Evolutionary conservation across 257 asterid genomes (phyloP).

Genomic region (Solanum verrucosum): DNA sequence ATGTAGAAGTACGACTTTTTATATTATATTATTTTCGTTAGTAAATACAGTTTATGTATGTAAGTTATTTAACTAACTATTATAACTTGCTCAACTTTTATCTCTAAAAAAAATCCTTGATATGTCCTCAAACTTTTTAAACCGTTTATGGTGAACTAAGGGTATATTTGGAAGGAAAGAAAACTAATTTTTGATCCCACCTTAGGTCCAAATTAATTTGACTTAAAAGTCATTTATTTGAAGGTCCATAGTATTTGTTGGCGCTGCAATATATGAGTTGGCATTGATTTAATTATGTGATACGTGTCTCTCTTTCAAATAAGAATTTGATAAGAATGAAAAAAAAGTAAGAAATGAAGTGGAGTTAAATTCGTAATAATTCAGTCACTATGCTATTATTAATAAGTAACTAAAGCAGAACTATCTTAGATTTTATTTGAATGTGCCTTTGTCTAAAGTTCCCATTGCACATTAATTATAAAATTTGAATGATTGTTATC

Average conservation of each 20-base stretch:
- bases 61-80: neutral
- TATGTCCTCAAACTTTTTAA: neutral
- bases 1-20: neutral
- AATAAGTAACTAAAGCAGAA: no score
- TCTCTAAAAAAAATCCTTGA: neutral
- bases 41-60: neutral
- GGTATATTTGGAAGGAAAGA: neutral
- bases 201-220: neutral
- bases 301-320: neutral
- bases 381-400: no score
- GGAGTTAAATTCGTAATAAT: fast-evolving
- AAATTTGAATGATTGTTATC: neutral
- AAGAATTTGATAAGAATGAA: no score
- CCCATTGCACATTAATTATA: neutral
- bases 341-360: neutral
- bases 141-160: neutral
- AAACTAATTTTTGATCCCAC: neutral
- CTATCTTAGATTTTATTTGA: neutral
- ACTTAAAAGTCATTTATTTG: neutral
- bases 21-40: neutral
- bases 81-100: neutral
- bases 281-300: neutral
- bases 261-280: neutral
- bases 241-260: neutral
- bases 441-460: neutral